Evolutionary conservation across 192 early-diverging fungal species (phyloP), one percentile per base, ranked within the genome.

Genomic region (Spinellus fusiger): DNA sequence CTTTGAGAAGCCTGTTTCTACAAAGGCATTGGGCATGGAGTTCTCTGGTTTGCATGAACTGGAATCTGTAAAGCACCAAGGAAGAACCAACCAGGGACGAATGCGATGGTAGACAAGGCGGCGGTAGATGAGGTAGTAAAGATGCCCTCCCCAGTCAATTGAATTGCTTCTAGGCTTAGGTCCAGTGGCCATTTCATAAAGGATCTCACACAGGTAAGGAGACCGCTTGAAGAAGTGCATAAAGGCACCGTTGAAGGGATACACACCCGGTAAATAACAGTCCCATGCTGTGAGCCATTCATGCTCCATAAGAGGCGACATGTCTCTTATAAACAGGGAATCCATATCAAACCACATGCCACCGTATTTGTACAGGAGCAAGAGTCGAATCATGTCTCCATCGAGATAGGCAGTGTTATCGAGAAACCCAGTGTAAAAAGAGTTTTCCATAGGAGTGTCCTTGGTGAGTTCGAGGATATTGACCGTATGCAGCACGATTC

Each of bases 291-390:
- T 52, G 6, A 77, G 44, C 75, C 75, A 77, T 54, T 77, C 75
- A 23, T 63, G 71, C 34, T 77, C 71, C 0, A 70, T 50, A 8
- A 77, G 59, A 0, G 75, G 75, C 7, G 57, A 46, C 62, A 77
- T 68, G 32, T 77, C 75, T 44, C 75, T 54, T 10, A 77, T 63
- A 27, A 77, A 73, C 7, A 77, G 55, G 0, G 70, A 73, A 28
- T 77, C 75, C 75, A 77, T 77, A 51, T 77, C 75, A 34, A 77
- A 77, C 75, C 75, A 77, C 68, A 77, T 66, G n/a, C 75, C 75
- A 13, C 75, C 75, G 56, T 73, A 66, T 15, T 66, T 48, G 33
- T 77, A 77, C 0, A 77, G 64, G 6, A 69, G 67, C n/a, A 77
- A 47, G 6, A 77, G 40, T 34, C 75, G 67, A 27, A 73, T 53